A percentile compares a stretch with the other conserved stretches of the same genome.
These are phyloP conservation scores for Potentilla sterilis DNA, from an alignment of 306 rosid species.

Conservation along the genomic window DNA sequence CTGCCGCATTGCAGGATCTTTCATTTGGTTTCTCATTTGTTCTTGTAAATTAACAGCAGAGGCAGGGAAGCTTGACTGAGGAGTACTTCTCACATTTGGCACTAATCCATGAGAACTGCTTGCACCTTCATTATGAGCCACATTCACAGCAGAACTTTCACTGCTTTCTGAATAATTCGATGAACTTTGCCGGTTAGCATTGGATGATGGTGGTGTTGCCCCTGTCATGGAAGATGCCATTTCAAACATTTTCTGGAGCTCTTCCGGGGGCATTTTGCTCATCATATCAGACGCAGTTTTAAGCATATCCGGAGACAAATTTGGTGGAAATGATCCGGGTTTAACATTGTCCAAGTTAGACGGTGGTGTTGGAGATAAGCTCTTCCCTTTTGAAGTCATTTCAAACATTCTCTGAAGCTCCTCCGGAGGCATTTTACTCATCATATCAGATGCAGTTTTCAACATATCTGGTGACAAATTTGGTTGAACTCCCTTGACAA, in stretches of 20 bases:
- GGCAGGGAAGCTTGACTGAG: slow-evolving; percentile 60
- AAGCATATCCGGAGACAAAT: slow-evolving; percentile 76
- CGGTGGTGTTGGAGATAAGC: slow-evolving; percentile 39
- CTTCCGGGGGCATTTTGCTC: slow-evolving; percentile 75
- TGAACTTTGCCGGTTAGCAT: slow-evolving; percentile 34
- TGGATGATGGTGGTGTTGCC: slow-evolving; percentile 38
- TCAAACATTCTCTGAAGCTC: slow-evolving; percentile 90
- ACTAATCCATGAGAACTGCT: slow-evolving; percentile 42
- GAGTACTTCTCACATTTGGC: slow-evolving; percentile 47
- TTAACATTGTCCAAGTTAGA: slow-evolving; percentile 38
- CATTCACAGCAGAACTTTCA: slow-evolving; percentile 38
- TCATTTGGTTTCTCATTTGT: slow-evolving; percentile 96
- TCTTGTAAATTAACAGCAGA: slow-evolving; percentile 78
- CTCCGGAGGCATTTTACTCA: slow-evolving; percentile 72
- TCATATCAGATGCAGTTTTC: slow-evolving; percentile 78
- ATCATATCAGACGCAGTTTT: slow-evolving; percentile 83
- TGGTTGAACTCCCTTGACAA: slow-evolving; percentile 45
- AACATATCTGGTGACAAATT: slow-evolving; percentile 82
- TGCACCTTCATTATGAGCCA: slow-evolving; percentile 41
- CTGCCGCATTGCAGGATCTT: slow-evolving; percentile 92
- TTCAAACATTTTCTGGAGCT: slow-evolving; percentile 85
- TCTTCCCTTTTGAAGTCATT: slow-evolving; percentile 64
- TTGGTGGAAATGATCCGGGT: slow-evolving; percentile 58
- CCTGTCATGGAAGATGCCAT: slow-evolving; percentile 69
- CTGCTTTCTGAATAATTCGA: slow-evolving; percentile 29